Evolutionary conservation across 2,329 filamentous ascomycete species (phyloP), one percentile per base, ranked within the genome.

Genomic region (Aspergillus aculeatinus): DNA sequence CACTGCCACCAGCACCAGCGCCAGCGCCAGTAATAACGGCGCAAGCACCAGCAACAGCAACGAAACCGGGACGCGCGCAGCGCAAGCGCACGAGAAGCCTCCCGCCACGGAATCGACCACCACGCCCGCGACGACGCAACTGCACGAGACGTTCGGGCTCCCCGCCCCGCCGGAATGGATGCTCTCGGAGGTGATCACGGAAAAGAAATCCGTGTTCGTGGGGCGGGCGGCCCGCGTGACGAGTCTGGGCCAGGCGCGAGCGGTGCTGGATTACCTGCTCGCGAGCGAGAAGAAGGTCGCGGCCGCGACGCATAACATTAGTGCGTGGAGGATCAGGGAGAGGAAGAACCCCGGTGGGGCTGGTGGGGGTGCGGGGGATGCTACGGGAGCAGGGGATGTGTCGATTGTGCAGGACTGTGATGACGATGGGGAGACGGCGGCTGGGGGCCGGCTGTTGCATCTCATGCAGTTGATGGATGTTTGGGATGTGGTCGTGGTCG

Each of bases 391-490:
- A 23, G 61, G 59, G 5, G 71, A 76, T 4, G 68, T 80, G 59
- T 83, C 82, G 54, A 79, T 80, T 29, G 92, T 88, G 67, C 93
- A 98, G 75, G 95, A 99, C 76, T 97, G 89, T 72, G 91, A 99
- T 69, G 95, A 99, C 70, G 95, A 99, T 74, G 95, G 95, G 2
- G 95, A 99, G 82, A 90, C 90, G 27, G 95, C 95, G 5, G 95
- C 95, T 0, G 95, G 95, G 0, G 88, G 89, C 0, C 83, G 95
- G 48, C 77, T 99, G 70, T 77, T 98, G 61, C 92, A 96, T 78
- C 80, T 99, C 31, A 89, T 99, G 87, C 92, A 97, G 79, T 78
- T 96, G 62, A 97, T 97, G 91, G 91, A 93, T 70, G 82, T 96
- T 11, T 97, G 93, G 92, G 86, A 96, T 75, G 89, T 89, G 16